These are phyloP conservation scores for Diplodia corticola DNA, from an alignment of 2,329 filamentous ascomycete species.

Conservation along the genomic window DNA sequence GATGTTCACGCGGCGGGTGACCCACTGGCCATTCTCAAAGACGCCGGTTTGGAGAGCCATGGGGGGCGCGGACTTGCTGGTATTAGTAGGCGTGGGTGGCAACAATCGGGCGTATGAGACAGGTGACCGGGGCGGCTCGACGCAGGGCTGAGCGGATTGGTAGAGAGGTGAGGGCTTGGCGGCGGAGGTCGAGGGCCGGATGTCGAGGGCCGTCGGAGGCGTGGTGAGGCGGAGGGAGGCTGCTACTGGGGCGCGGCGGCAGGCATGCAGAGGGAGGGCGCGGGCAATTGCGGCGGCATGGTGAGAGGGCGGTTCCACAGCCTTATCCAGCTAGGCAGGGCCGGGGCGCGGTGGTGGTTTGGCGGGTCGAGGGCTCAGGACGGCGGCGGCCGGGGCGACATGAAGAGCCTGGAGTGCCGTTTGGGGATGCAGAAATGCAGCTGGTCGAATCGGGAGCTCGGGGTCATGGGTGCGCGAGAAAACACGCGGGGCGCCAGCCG, in stretches of 20 bases:
- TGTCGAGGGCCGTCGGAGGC: neutral
- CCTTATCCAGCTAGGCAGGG: conserved; percentile 5
- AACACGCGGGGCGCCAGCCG: conserved; percentile 7
- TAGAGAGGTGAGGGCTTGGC: neutral
- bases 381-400: conserved; percentile 4
- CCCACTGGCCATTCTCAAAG: conserved; percentile 39
- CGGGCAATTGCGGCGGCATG: conserved; percentile 22
- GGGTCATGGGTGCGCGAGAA: neutral
- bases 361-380: neutral
- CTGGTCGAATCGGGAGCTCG: conserved; percentile 4
- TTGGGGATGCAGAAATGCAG: conserved; percentile 19
- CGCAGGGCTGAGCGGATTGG: neutral
- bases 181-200: neutral
- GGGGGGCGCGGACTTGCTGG: neutral
- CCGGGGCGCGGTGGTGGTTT: neutral
- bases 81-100: neutral
- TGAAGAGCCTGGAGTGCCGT: conserved; percentile 15
- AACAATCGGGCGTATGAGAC: neutral
- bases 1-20: conserved; percentile 40
- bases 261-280: conserved; percentile 10
- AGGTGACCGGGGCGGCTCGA: neutral
- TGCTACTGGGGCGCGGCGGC: neutral
- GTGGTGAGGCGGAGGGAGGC: neutral
- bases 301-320: conserved; percentile 13
- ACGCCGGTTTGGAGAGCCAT: conserved; percentile 28